Evolutionary conservation across 192 early-diverging fungal genomes (phyloP).

Genomic region (Entrophospora sp.): DNA sequence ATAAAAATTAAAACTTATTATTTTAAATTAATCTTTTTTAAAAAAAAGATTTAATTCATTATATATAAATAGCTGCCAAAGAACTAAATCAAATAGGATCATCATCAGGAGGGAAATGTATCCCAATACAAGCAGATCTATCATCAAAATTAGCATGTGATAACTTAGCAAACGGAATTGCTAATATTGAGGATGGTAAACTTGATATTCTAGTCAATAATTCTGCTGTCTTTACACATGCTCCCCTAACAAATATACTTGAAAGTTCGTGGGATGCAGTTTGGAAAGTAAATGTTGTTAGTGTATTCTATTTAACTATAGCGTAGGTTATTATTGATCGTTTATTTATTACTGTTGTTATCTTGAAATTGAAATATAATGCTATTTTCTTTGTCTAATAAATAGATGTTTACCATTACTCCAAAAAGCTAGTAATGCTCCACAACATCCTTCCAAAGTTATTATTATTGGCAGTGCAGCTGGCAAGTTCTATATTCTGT

Average conservation of each 20-base stretch:
- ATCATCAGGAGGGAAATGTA: constrained; percentile 53
- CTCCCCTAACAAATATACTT: background rate
- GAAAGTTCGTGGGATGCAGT: background rate
- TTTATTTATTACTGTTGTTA: background rate
- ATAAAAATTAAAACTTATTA: background rate
- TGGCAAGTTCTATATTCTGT: constrained; percentile 22
- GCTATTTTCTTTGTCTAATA: background rate
- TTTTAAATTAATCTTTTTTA: constrained; percentile 19
- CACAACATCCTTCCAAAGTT: constrained; percentile 56
- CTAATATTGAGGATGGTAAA: constrained; percentile 40
- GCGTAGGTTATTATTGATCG: background rate
- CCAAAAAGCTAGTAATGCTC: constrained; percentile 36
- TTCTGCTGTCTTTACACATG: constrained; percentile 39
- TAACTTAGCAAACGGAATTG: constrained; percentile 29
- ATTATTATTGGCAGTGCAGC: constrained; percentile 74
- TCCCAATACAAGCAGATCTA: constrained; percentile 61
- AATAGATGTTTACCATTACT: constrained; percentile 55
- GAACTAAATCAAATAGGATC: constrained; percentile 54
- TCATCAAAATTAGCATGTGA: constrained; percentile 24
- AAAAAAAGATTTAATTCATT: no score
- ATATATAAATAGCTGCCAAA: no score
- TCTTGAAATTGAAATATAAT: background rate
- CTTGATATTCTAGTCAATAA: constrained; percentile 87
- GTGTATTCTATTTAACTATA: constrained; percentile 5
- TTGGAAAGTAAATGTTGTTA: background rate